Percentiles rank a stretch among this genome's conserved stretches.
These are phyloP conservation scores for Tulasnella sp. DNA, from an alignment of 768 basidiomycete genomes.

Conservation along the genomic window DNA sequence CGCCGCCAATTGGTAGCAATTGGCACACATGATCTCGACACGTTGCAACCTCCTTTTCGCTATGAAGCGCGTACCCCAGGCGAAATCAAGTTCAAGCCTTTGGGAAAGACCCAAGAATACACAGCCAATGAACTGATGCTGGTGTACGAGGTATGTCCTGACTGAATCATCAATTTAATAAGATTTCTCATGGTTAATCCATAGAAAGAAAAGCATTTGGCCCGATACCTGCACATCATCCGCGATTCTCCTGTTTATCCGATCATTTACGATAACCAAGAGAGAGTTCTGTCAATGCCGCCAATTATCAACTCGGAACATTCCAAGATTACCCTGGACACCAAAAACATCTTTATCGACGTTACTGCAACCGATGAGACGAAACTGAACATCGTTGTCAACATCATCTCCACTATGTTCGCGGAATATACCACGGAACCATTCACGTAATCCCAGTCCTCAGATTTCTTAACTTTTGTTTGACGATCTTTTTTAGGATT, in stretches of 20 bases:
- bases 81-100: conserved; percentile 81
- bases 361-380: conserved; percentile 94
- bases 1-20: conserved; percentile 85
- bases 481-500: conserved; percentile 39
- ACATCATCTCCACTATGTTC: conserved; percentile 95
- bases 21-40: conserved; percentile 94
- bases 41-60: conserved; percentile 72
- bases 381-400: conserved; percentile 89
- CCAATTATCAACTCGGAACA: conserved; percentile 97
- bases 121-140: conserved; percentile 88
- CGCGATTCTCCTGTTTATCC: conserved; percentile 93
- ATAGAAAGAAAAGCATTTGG: conserved; percentile 84
- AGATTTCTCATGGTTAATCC: background rate
- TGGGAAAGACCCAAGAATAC: conserved; percentile 66
- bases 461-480: background rate
- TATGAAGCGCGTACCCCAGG: conserved; percentile 72
- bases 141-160: conserved; percentile 63
- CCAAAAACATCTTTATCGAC: conserved; percentile 90
- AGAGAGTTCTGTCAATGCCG: conserved; percentile 87
- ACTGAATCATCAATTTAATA: background rate
- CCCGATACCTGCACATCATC: conserved; percentile 82
- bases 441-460: conserved; percentile 55
- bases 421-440: conserved; percentile 88
- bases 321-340: conserved; percentile 92
- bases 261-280: conserved; percentile 85